phyloP scores from a whole-genome alignment of 805 yeast species.

The Candida argentea region DNA sequence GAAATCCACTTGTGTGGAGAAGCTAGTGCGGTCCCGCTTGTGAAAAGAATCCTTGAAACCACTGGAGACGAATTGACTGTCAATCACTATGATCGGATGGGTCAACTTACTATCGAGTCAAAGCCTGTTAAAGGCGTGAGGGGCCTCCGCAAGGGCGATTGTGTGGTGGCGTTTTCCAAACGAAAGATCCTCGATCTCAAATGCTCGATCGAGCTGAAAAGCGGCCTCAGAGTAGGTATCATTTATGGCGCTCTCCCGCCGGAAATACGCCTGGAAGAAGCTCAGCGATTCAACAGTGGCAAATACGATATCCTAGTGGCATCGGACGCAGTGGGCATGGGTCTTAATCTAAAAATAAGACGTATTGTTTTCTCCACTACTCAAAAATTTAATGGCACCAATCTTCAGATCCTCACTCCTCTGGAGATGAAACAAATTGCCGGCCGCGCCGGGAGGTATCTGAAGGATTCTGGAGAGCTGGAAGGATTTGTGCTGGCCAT shows the following conservation, averaged over 20 bases:
- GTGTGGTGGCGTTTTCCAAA: constrained; percentile 82
- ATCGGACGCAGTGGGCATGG: constrained; percentile 98
- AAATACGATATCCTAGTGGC: constrained; percentile 80
- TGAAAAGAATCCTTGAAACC: constrained; percentile 44
- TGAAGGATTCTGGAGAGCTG: constrained; percentile 21
- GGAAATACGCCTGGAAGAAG: constrained; percentile 82
- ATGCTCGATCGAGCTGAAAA: constrained; percentile 53
- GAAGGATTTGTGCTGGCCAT: constrained; percentile 48
- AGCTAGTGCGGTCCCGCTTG: constrained; percentile 63
- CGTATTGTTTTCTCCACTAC: constrained; percentile 66
- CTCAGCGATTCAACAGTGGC: constrained; percentile 68
- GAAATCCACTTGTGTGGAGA: constrained; percentile 95
- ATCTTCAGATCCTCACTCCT: constrained; percentile 35
- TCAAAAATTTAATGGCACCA: constrained; percentile 61
- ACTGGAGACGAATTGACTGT: constrained; percentile 81
- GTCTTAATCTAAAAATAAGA: constrained; percentile 75
- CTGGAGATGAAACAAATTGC: constrained; percentile 86
- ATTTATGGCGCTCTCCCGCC: constrained; percentile 96
- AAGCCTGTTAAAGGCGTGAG: constrained; percentile 22
- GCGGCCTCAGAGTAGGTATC: constrained; percentile 68
- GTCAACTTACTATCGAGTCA: constrained; percentile 50
- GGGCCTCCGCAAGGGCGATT: constrained; percentile 62
- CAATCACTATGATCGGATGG: constrained; percentile 63
- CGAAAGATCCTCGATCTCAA: constrained; percentile 59
- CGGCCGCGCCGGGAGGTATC: constrained; percentile 89